Percentiles rank a stretch among this genome's conserved stretches.
Conservation (phyloP, 2,329 filamentous ascomycete genomes). For the Periconia sp. region DNA sequence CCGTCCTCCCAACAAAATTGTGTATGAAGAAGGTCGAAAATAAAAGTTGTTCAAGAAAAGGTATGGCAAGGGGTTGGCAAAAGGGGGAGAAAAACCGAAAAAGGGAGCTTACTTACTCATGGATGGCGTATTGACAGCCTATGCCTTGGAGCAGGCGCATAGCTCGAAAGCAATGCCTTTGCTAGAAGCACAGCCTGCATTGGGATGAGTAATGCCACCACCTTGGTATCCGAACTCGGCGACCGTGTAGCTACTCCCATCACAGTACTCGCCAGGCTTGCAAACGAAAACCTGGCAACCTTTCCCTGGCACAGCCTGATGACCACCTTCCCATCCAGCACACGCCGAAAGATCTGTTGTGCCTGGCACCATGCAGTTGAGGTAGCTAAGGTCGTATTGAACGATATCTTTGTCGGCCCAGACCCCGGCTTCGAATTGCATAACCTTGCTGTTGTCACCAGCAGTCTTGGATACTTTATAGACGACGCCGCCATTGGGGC, state of each 20-base stretch:
- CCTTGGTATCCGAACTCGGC: constrained; percentile 3
- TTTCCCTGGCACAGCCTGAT: constrained; percentile 3
- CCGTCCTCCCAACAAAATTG: not conserved
- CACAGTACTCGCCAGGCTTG: constrained; percentile 8
- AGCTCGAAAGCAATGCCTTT: not conserved
- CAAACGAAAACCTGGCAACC: constrained; percentile 9
- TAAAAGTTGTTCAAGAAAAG: not conserved
- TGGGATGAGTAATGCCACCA: not conserved
- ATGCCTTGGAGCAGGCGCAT: not conserved
- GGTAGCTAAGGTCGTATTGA: constrained; percentile 10
- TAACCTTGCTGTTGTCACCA: not conserved
- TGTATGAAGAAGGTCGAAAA: not conserved
- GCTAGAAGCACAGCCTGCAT: not conserved
- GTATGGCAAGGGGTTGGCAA: not conserved
- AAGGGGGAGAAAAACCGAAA: not conserved
- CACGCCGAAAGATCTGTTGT: constrained; percentile 6
- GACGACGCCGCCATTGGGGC: not conserved
- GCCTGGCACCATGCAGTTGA: constrained; percentile 5
- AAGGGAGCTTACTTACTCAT: not conserved
- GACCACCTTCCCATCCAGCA: constrained; percentile 7
- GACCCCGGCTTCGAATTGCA: constrained; percentile 4
- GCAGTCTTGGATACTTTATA: not conserved
- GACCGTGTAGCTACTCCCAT: constrained; percentile 6
- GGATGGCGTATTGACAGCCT: not conserved
- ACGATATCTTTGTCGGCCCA: not conserved